These are phyloP conservation scores for Citrus australasica DNA, from an alignment of 345 rosid species.

Conservation along the genomic window DNA sequence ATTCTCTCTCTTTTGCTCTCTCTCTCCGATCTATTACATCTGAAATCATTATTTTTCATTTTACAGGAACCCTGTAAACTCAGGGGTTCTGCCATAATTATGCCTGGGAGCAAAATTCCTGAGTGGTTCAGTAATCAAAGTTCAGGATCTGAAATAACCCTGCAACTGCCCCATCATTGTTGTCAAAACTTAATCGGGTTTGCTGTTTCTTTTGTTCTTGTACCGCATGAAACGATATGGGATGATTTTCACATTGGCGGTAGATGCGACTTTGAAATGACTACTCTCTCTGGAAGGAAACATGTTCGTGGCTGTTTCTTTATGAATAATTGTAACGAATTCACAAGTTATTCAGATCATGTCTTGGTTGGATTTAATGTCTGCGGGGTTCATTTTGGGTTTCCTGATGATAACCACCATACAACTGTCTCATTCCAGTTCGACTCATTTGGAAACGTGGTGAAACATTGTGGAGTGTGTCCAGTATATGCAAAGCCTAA, in stretches of 20 bases:
- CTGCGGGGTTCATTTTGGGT: too few species aligned
- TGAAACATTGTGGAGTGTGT: not conserved
- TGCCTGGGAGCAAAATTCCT: conserved; percentile 1
- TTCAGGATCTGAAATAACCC: not conserved
- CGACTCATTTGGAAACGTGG: fast-evolving
- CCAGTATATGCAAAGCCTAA: not conserved
- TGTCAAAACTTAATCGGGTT: not conserved
- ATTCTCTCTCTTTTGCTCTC: not conserved
- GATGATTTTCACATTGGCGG: not conserved
- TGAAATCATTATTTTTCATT: not conserved
- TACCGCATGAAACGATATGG: too few species aligned
- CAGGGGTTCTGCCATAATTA: not conserved
- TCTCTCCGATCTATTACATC: not conserved
- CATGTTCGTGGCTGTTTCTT: not conserved
- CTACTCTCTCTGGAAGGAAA: not conserved
- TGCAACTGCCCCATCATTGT: not conserved
- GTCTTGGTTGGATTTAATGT: not conserved
- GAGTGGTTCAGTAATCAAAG: not conserved
- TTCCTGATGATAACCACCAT: not conserved
- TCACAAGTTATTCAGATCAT: not conserved
- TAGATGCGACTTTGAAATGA: not conserved
- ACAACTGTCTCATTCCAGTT: not conserved
- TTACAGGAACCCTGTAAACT: not conserved
- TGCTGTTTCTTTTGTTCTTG: not conserved
- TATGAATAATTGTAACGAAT: too few species aligned